phyloP scores from a whole-genome alignment of 2,329 filamentous ascomycete genomes.

The Paramyrothecium sp. region DNA sequence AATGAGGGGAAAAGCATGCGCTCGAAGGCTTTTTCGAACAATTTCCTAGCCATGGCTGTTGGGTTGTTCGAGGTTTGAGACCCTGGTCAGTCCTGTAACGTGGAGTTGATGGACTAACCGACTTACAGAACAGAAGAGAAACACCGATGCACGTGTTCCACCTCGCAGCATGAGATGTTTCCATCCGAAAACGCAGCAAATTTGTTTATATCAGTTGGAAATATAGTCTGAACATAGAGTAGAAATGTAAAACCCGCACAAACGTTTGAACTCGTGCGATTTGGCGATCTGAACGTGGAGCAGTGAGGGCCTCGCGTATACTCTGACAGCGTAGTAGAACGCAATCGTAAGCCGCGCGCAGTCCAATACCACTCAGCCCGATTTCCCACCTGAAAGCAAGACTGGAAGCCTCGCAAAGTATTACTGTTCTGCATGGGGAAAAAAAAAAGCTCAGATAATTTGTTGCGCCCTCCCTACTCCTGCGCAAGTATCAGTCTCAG shows the following conservation, averaged over 20 bases:
- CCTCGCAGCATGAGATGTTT: neutral
- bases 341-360: neutral
- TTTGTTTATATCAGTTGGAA: neutral
- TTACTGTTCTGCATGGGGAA: neutral
- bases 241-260: too few species aligned
- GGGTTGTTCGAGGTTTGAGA: neutral
- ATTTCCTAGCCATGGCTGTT: neutral
- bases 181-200: neutral
- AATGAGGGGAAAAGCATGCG: neutral
- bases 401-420: neutral
- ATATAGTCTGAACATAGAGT: neutral
- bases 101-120: neutral
- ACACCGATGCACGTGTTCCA: neutral
- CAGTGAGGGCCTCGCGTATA: too few species aligned
- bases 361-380: neutral
- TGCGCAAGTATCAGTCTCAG: neutral
- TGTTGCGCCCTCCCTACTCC: neutral
- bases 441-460: neutral
- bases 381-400: neutral
- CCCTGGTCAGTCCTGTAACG: neutral
- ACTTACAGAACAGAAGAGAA: neutral
- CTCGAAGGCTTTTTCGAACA: neutral
- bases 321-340: too few species aligned
- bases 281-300: too few species aligned
- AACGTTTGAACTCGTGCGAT: too few species aligned